Evolutionary conservation across 257 asterid genomes (phyloP), one percentile per base, ranked within the genome.

Genomic region (Cinchona pubescens): DNA sequence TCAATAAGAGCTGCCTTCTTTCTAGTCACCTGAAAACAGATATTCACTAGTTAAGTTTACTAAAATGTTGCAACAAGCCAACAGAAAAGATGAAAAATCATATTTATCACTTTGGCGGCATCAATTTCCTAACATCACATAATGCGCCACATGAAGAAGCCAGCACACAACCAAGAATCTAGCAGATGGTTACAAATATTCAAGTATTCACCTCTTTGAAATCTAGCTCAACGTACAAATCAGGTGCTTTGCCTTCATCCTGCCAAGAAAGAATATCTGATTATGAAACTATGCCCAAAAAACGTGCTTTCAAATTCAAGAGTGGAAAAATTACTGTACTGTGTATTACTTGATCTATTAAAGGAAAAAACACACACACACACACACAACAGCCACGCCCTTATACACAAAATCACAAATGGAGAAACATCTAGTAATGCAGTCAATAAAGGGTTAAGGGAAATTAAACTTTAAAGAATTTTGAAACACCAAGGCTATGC

Each of bases 241-340:
- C 72, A 71, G 96, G 98, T 3, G 92, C 91, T 88, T 80, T 95
- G 72, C 96, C 96, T 87, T 95, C 99, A 79, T 92, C 98, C 99
- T 95, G 89, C 75, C 86, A 83, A 78, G 78, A 79, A 83, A 42
- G 38, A 49, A 80, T 18, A 51, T 37, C 67, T 21, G 73, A 55
- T 34, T 29, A 55, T 42, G 34, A 58, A 35, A 66, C 53, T 21
- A 51, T 6, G 53, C 43, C 55, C 18, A 8, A 23, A 49, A 53
- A 2, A 45, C 56, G n/a, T 42, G 42, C 42, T 55, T 56, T 12
- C 21, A 7, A 38, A 66, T 38, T 38, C 21, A 27, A 18, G 67
- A 12, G 46, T 3, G 58, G 34, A 19, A 6, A 49, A 18, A 18
- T 30, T 5, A 56, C n/a, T 34, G 46, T 29, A 10, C 16, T 40